Percentiles rank a stretch among this genome's conserved stretches.
phyloP scores from a whole-genome alignment of 2,329 filamentous ascomycete genomes.

The Monosporascus sp. region DNA sequence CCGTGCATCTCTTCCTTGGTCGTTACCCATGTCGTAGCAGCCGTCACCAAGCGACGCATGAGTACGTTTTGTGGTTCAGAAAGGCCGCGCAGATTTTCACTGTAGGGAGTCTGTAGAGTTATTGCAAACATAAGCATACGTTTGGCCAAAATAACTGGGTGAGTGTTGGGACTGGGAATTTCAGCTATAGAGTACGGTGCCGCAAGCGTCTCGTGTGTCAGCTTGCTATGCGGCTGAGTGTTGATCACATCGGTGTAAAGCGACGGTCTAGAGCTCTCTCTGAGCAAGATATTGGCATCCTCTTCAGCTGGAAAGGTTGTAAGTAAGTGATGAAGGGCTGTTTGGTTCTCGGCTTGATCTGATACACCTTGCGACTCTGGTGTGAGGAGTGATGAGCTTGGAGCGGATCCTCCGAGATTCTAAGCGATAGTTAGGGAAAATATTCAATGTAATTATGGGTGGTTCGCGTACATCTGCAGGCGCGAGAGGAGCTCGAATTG shows the following conservation, averaged over 20 bases:
- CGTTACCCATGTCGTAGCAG: constrained; percentile 27
- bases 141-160: constrained; percentile 28
- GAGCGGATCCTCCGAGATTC: no score
- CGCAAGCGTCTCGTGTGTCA: constrained; percentile 5
- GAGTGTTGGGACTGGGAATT: constrained; percentile 9
- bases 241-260: not conserved
- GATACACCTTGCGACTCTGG: no score
- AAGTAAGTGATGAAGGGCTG: constrained; percentile 4
- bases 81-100: constrained; percentile 10
- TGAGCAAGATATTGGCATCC: constrained; percentile 10
- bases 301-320: constrained; percentile 11
- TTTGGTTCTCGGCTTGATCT: not conserved
- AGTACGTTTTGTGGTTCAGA: constrained; percentile 19
- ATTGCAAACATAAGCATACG: constrained; percentile 27
- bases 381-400: no score
- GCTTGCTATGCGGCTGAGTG: constrained; percentile 10
- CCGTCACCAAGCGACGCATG: constrained; percentile 23
- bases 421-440: no score
- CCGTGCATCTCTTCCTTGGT: constrained; percentile 32
- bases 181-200: constrained; percentile 3
- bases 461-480: no score
- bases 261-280: not conserved
- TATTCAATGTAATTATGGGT: no score
- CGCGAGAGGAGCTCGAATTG: no score
- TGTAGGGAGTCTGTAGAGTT: constrained; percentile 19